These are phyloP conservation scores for Durotheca rogersii DNA, from an alignment of 495 filamentous ascomycete species.

Conservation along the genomic window DNA sequence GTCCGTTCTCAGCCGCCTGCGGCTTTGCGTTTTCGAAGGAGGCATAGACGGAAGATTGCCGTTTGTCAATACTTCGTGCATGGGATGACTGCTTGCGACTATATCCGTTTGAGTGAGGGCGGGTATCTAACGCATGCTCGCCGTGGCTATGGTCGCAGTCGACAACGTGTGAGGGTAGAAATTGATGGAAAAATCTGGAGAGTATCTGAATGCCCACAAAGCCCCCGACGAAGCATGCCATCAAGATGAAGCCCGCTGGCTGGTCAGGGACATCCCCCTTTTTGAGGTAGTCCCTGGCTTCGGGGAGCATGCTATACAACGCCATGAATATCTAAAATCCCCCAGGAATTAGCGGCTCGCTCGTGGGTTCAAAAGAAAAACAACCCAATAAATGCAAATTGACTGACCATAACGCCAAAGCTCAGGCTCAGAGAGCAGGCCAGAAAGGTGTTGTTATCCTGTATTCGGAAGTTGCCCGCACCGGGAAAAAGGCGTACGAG, in stretches of 20 bases:
- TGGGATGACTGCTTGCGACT: constrained; percentile 31
- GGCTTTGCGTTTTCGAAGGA: constrained; percentile 13
- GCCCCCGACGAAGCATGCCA: constrained; percentile 75
- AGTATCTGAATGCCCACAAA: constrained; percentile 81
- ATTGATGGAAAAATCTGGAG: constrained; percentile 76
- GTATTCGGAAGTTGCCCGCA: constrained; percentile 77
- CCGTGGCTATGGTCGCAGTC: constrained; percentile 86
- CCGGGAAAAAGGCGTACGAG: constrained; percentile 69
- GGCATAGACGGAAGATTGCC: constrained; percentile 5
- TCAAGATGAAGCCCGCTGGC: constrained; percentile 68
- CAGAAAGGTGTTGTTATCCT: constrained; percentile 84
- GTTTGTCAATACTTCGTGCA: constrained; percentile 23
- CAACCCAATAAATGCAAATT: no score
- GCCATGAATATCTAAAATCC: constrained; percentile 78
- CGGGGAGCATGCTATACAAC: constrained; percentile 91
- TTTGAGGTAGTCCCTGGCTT: constrained; percentile 71
- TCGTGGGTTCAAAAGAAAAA: no score
- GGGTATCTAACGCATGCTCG: constrained; percentile 43
- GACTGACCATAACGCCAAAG: constrained; percentile 92
- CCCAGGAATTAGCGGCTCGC: no score
- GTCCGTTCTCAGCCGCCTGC: constrained; percentile 25
- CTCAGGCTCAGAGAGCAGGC: constrained; percentile 87
- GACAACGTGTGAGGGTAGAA: constrained; percentile 89
- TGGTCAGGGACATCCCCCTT: constrained; percentile 65
- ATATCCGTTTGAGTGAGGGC: constrained; percentile 31